A percentile compares a stretch with the other conserved stretches of the same genome.
These are phyloP conservation scores for Cyberlindnera saturnus DNA, from an alignment of 805 yeast genomes.

Conservation along the genomic window DNA sequence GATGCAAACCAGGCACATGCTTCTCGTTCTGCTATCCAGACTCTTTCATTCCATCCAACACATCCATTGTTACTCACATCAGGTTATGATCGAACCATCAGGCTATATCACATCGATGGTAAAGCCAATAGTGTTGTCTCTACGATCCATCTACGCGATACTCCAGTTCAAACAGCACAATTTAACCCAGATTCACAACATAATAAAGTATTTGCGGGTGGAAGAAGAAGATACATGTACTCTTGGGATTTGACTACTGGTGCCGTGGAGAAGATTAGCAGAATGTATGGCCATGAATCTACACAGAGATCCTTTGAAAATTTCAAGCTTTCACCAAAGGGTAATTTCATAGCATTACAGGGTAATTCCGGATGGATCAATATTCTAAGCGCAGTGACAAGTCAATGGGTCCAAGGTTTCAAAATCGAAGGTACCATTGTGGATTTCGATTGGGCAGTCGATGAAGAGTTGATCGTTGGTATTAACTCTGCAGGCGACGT, in stretches of 20 bases:
- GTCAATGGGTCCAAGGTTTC: slow-evolving; percentile 84
- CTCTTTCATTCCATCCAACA: slow-evolving; percentile 76
- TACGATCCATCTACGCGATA: slow-evolving; percentile 67
- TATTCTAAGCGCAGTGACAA: slow-evolving; percentile 64
- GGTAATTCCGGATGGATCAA: slow-evolving; percentile 94
- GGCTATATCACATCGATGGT: slow-evolving; percentile 90
- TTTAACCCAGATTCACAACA: slow-evolving; percentile 48
- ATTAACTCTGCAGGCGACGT: slow-evolving; percentile 80
- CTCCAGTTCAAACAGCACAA: slow-evolving; percentile 74
- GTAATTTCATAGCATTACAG: slow-evolving; percentile 62
- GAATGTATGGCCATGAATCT: slow-evolving; percentile 87
- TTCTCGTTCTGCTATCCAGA: slow-evolving; percentile 78
- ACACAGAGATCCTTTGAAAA: slow-evolving; percentile 84
- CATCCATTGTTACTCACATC: slow-evolving; percentile 84
- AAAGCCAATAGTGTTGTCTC: slow-evolving; percentile 75
- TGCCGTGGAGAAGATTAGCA: slow-evolving; percentile 72
- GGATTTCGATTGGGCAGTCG: slow-evolving; percentile 66
- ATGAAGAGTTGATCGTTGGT: slow-evolving; percentile 42
- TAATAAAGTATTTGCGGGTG: slow-evolving; percentile 69
- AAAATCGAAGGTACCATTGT: slow-evolving; percentile 83
- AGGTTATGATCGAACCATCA: slow-evolving; percentile 84
- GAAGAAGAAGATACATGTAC: slow-evolving; percentile 87
- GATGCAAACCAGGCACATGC: slow-evolving; percentile 75
- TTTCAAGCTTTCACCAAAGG: slow-evolving; percentile 69
- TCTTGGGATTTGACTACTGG: slow-evolving; percentile 83